Conservation (phyloP, 1,139 yeast genomes). For the Saccharomyces hybrid region DNA sequence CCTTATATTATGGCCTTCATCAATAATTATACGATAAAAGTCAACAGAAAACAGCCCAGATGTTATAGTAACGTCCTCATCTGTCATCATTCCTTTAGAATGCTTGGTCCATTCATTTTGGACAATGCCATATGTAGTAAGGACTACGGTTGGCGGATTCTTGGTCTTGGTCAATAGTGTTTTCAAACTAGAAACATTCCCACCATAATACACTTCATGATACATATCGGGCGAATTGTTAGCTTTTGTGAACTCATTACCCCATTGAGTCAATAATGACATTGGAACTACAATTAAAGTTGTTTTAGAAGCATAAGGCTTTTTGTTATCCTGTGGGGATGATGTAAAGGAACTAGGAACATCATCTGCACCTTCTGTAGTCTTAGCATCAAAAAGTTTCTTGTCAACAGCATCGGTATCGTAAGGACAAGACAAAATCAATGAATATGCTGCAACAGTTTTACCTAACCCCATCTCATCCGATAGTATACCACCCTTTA, state of each 20-base stretch:
- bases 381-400: conserved; percentile 5
- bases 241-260: conserved; percentile 61
- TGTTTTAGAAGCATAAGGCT: conserved; percentile 56
- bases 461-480: conserved; percentile 98
- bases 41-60: conserved; percentile 64
- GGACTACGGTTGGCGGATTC: conserved; percentile 59
- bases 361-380: background rate
- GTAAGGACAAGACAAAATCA: conserved; percentile 57
- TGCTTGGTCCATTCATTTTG: conserved; percentile 55
- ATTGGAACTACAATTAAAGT: conserved; percentile 84
- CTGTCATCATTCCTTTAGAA: conserved; percentile 7
- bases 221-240: conserved; percentile 43
- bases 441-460: conserved; percentile 73
- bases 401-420: conserved; percentile 32
- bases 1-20: conserved; percentile 88
- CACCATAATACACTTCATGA: conserved; percentile 65
- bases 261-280: conserved; percentile 90
- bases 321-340: conserved; percentile 5
- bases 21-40: conserved; percentile 73
- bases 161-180: conserved; percentile 22
- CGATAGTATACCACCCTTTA: conserved; percentile 84
- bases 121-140: conserved; percentile 86
- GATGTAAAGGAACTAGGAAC: background rate
- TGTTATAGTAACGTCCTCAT: conserved; percentile 4
- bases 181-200: conserved; percentile 44